Conservation (phyloP, 2,329 filamentous ascomycete species). For the Emmonsiellopsis sp. region DNA sequence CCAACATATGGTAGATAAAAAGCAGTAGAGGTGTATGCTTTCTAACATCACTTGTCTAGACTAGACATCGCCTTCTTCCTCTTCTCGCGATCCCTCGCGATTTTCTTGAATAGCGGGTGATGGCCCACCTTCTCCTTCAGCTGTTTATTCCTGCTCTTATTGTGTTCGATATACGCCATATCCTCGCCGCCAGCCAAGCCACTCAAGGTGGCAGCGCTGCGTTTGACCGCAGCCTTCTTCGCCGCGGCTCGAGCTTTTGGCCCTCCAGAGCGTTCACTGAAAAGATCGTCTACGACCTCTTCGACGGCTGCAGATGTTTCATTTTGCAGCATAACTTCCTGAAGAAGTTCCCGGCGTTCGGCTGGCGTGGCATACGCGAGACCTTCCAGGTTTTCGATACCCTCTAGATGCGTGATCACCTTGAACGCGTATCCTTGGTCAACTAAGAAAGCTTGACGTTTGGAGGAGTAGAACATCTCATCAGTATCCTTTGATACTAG, state of each 20-base stretch:
- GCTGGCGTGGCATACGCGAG: slow-evolving; percentile 70
- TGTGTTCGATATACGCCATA: slow-evolving; percentile 92
- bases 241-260: slow-evolving; percentile 27
- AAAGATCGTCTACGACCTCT: slow-evolving; percentile 59
- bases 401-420: slow-evolving; percentile 90
- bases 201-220: slow-evolving; percentile 75
- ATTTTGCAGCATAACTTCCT: slow-evolving; percentile 81
- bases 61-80: slow-evolving; percentile 37
- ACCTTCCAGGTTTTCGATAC: slow-evolving; percentile 73
- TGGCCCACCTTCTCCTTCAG: slow-evolving; percentile 53
- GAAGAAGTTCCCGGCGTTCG: slow-evolving; percentile 76
- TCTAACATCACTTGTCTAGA: not conserved
- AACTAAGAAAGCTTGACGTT: slow-evolving; percentile 91
- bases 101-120: slow-evolving; percentile 57
- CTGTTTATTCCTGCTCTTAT: slow-evolving; percentile 60
- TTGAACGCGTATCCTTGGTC: slow-evolving; percentile 99
- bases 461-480: slow-evolving; percentile 96
- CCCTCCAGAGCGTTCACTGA: slow-evolving; percentile 46
- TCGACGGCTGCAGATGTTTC: slow-evolving; percentile 65
- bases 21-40: not conserved
- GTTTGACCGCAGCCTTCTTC: slow-evolving; percentile 53
- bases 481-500: slow-evolving; percentile 94
- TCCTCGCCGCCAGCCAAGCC: slow-evolving; percentile 86
- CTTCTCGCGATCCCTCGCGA: slow-evolving; percentile 52
- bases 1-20: not conserved